Percentiles rank a stretch among this genome's conserved stretches.
Conservation (phyloP, 139 green algal genomes). For the Raphidocelis subcapitata region DNA sequence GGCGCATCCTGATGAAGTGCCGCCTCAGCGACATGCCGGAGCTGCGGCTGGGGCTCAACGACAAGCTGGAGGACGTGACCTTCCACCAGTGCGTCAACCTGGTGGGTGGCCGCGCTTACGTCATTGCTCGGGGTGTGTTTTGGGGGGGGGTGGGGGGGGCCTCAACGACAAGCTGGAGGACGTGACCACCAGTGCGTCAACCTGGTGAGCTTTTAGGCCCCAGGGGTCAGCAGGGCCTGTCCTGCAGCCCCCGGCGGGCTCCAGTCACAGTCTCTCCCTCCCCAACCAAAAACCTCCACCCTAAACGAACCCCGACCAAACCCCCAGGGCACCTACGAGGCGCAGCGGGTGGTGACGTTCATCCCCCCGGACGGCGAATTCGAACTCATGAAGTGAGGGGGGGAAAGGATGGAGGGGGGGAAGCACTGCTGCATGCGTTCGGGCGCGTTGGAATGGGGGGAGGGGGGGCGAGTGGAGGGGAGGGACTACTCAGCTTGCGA, state of each 20-base stretch:
- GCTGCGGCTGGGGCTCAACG: conserved; percentile 85
- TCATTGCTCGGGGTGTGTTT: too few relatives aligned
- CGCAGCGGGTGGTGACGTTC: conserved; percentile 84
- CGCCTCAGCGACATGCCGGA: conserved; percentile 84
- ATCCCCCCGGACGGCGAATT: conserved; percentile 92
- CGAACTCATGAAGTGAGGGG: conserved; percentile 59
- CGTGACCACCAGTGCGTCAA: conserved; percentile 82
- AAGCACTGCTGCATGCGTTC: neutral
- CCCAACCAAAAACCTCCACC: too few relatives aligned
- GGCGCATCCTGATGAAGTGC: conserved; percentile 74
- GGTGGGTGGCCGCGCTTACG: conserved; percentile 22
- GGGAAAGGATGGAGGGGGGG: conserved; percentile 32
- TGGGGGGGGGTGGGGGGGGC: too few relatives aligned
- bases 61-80: conserved; percentile 88
- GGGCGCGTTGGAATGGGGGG: conserved; percentile 41
- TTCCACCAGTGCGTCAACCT: conserved; percentile 85
- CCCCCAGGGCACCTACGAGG: conserved; percentile 80
- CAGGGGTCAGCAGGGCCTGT: too few relatives aligned
- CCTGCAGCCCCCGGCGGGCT: too few relatives aligned
- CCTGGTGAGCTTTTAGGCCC: too few relatives aligned
- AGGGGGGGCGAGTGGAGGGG: too few relatives aligned
- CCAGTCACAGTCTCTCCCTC: too few relatives aligned
- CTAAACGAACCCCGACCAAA: too few relatives aligned
- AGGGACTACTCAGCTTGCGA: too few relatives aligned
- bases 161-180: conserved; percentile 90